Conservation (phyloP, 2,329 filamentous ascomycete genomes). For the Clonostachys solani region DNA sequence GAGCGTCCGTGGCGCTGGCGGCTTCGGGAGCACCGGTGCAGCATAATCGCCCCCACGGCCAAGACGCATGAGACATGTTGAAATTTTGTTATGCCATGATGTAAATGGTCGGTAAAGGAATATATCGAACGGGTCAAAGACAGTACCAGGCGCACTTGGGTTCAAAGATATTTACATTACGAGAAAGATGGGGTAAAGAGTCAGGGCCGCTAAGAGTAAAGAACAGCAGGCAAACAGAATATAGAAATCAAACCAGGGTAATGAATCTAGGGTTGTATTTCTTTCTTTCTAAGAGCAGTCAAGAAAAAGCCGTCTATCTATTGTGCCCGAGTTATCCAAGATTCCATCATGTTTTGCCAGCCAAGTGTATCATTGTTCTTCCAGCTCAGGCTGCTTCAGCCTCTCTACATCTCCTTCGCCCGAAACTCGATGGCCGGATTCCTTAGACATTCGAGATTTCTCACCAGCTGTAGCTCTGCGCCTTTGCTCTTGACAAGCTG, state of each 20-base stretch:
- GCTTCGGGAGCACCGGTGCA: conserved; percentile 81
- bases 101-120: too few relatives aligned
- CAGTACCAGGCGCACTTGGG: too few relatives aligned
- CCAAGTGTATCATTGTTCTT: neutral
- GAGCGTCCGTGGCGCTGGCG: conserved; percentile 85
- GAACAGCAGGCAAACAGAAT: neutral
- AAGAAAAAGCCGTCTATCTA: too few relatives aligned
- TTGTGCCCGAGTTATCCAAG: too few relatives aligned
- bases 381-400: neutral
- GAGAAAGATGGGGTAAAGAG: too few relatives aligned
- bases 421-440: conserved; percentile 61
- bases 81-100: too few relatives aligned
- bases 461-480: conserved; percentile 80
- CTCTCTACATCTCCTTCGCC: conserved; percentile 43
- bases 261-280: too few relatives aligned
- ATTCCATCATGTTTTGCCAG: neutral
- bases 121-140: too few relatives aligned
- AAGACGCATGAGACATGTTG: too few relatives aligned
- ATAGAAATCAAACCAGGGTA: neutral
- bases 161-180: too few relatives aligned
- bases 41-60: too few relatives aligned
- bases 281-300: neutral
- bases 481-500: conserved; percentile 74
- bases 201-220: too few relatives aligned
- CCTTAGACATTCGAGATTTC: conserved; percentile 66